Evolutionary conservation across 23 red algal genomes (phyloP).

Genomic region (Agarophyton chilense): DNA sequence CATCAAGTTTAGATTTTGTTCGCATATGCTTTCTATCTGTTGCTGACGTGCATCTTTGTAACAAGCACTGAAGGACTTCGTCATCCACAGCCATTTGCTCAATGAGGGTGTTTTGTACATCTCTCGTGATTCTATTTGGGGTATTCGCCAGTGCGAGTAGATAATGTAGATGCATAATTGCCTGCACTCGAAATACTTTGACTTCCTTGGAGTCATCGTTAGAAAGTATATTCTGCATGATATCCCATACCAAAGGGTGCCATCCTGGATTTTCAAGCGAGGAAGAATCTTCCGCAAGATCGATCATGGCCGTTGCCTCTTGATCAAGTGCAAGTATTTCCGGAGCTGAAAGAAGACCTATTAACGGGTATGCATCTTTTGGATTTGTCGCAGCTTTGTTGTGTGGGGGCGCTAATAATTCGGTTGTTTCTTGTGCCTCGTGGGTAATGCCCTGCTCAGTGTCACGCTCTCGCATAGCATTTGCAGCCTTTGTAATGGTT

Average conservation of each 20-base stretch:
- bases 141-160: slow-evolving; percentile 24
- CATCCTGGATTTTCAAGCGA: slow-evolving; percentile 53
- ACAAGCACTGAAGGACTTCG: slow-evolving; percentile 5
- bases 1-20: slow-evolving; percentile 18
- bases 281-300: not conserved
- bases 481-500: slow-evolving; percentile 29
- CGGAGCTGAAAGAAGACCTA: slow-evolving; percentile 22
- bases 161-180: slow-evolving; percentile 60
- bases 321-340: slow-evolving; percentile 45
- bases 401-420: slow-evolving; percentile 54
- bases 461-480: slow-evolving; percentile 45
- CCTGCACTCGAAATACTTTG: slow-evolving; percentile 27
- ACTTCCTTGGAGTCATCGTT: not conserved
- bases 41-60: slow-evolving; percentile 36
- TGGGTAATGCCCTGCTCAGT: slow-evolving; percentile 42
- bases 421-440: slow-evolving; percentile 6
- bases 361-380: slow-evolving; percentile 48
- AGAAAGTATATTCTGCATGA: not conserved
- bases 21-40: not conserved
- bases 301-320: slow-evolving; percentile 28
- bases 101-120: not conserved
- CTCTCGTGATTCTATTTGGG: not conserved
- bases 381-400: slow-evolving; percentile 52
- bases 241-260: slow-evolving; percentile 59
- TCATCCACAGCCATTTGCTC: slow-evolving; percentile 50